Conservation (phyloP, 495 filamentous ascomycete species). For the Daldinia childiae region DNA sequence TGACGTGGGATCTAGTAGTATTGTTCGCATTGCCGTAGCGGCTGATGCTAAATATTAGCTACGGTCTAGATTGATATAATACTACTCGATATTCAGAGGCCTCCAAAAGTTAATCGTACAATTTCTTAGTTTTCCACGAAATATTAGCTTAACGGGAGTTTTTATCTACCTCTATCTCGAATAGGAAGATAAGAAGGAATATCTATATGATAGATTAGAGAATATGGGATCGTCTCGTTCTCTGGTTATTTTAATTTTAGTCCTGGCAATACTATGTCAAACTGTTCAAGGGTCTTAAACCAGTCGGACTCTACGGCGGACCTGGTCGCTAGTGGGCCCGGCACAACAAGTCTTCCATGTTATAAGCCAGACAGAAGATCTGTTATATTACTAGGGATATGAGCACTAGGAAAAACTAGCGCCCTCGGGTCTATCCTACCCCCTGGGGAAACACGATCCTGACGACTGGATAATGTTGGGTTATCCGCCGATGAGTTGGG, state of each 20-base stretch:
- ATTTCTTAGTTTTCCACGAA: neutral
- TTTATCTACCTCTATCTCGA: neutral
- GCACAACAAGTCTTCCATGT: neutral
- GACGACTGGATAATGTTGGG: neutral
- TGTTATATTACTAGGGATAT: neutral
- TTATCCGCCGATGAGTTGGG: neutral
- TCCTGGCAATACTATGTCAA: neutral
- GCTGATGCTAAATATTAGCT: neutral
- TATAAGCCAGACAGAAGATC: neutral
- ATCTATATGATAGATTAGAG: too few relatives aligned
- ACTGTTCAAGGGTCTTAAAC: neutral
- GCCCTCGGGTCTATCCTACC: neutral
- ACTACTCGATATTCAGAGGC: neutral
- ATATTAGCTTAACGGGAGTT: neutral
- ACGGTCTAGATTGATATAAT: neutral
- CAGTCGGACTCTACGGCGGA: neutral
- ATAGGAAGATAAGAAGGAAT: neutral
- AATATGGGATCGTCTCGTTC: too few relatives aligned
- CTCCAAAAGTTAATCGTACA: neutral
- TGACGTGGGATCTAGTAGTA: neutral
- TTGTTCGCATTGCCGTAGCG: neutral
- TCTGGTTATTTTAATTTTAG: too few relatives aligned
- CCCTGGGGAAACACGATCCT: neutral
- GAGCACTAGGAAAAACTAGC: neutral
- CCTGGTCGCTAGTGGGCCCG: neutral